Evolutionary conservation across 805 yeast species (phyloP), one percentile per base, ranked within the genome.

Genomic region (Candida nonsorbophila): DNA sequence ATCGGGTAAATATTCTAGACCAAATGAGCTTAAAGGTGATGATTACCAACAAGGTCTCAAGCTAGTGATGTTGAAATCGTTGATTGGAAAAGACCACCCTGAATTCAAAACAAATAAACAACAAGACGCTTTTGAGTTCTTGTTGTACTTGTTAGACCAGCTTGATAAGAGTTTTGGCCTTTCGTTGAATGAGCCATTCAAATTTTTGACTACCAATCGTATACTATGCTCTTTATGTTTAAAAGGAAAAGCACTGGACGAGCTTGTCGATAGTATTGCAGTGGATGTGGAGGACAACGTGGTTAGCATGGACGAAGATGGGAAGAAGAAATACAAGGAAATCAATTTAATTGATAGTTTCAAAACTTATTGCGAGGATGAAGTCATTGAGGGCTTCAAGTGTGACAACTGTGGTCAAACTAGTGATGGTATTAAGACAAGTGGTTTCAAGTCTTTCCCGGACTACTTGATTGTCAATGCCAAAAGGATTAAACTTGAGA

Each of bases 51-150:
- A 62, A 22, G 97, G 97, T 4, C 68, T 92, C 12, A 72, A 75
- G 29, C 96, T 96, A 0, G 62, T 74, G 1, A 68, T 81, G 27
- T 79, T 92, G 55, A 90, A 90, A 51, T 62, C 74, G 6, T 59
- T 86, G 15, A 65, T 92, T 29, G 96, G 96, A 3, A 70, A 71
- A 28, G 74, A 75, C 20, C 94, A 92, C 52, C 66, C 67, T 11
- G 98, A 92, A 47, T 92, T 92, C 44, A 67, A 79, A 25, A 79
- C 95, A 0, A 84, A 79, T 69, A 75, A 78, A 42, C 99, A 92
- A 51, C 98, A 92, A 53, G 99, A 92, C 61, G 92, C 97, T 0
- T 83, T 79, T 62, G 98, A 92, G 53, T 92, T 87, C 49, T 72
- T 87, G 55, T 56, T 74, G 4, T 82, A 77, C 49, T 53, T 90